These are phyloP conservation scores for Pyrenophora tritici-repentis DNA, from an alignment of 2,329 filamentous ascomycete genomes.

Conservation along the genomic window DNA sequence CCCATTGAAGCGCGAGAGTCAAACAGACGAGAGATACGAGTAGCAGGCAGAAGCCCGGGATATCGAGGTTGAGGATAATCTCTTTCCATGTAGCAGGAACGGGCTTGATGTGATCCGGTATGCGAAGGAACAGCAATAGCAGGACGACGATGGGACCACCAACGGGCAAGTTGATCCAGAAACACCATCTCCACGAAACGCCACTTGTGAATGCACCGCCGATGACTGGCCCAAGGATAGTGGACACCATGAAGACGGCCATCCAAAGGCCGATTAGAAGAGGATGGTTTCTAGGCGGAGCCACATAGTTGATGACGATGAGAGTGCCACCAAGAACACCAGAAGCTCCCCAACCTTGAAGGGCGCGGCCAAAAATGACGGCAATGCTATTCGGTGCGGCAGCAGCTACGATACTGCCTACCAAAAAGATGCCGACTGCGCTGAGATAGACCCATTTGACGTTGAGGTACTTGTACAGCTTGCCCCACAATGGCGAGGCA, in stretches of 20 bases:
- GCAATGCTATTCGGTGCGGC: constrained; percentile 49
- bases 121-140: no score
- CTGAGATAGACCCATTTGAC: constrained; percentile 31
- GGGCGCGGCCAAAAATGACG: constrained; percentile 53
- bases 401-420: constrained; percentile 44
- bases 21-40: not conserved
- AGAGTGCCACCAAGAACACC: constrained; percentile 52
- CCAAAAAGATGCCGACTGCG: constrained; percentile 23
- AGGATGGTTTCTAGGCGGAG: constrained; percentile 50
- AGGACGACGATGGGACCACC: no score
- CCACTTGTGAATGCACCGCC: constrained; percentile 37
- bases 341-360: constrained; percentile 54
- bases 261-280: constrained; percentile 45
- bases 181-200: no score
- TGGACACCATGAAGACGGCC: constrained; percentile 50
- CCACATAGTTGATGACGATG: constrained; percentile 46
- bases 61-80: not conserved
- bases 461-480: not conserved
- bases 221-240: constrained; percentile 25
- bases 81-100: not conserved
- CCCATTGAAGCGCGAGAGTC: not conserved
- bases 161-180: no score
- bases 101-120: no score
- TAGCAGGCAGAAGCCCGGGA: not conserved
- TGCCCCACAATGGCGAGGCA: not conserved